Base-by-base conservation (phyloP, 306 rosid genomes). In the Oxytropis ochrocephala region DNA sequence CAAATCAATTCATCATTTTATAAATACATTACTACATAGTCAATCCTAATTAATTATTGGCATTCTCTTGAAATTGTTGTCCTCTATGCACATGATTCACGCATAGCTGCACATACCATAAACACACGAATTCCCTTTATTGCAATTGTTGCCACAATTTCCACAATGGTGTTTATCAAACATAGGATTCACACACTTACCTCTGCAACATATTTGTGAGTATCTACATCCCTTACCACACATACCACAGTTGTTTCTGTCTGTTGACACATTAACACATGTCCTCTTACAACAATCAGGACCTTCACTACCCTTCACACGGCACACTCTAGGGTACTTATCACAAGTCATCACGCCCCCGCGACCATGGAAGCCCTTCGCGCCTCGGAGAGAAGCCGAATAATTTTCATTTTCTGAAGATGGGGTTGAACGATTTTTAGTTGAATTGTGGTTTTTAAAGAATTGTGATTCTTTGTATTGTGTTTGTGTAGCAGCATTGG, bases 81-180 rank as follows among this genome's bases (percentile, higher is more conserved):
- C 46, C 13, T 21, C 18, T 17, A 35, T 12, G 49, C 3, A 2
- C 7, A 38, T 35, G 1, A 35, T 46, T 64, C 59, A 80, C 0
- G 90, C 87, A 18, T 89, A 89, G 81, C 81, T 87, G 70, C 91
- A 89, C 79, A 89, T 70, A 41, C 95, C 95, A 68, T 78, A 84
- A 64, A 53, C 66, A 11, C 95, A 89, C 0, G 63, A 64, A 38
- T 61, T 54, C 10, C 85, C 91, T 67, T 81, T 84, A 8, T 7
- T n/a, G 64, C 95, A 89, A 67, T 59, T 86, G 48, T 76, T 82
- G 53, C 73, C 79, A 44, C 95, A 88, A 3, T 64, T 47, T 67
- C 95, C 91, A 71, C 91, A 89, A 57, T 88, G 82, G 44, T 69
- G 77, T 33, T 70, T 72, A 50, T 79, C 65, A 17, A 62, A 43